Conservation (phyloP, 108 stramenopile species). For the Nitzschia palea region DNA sequence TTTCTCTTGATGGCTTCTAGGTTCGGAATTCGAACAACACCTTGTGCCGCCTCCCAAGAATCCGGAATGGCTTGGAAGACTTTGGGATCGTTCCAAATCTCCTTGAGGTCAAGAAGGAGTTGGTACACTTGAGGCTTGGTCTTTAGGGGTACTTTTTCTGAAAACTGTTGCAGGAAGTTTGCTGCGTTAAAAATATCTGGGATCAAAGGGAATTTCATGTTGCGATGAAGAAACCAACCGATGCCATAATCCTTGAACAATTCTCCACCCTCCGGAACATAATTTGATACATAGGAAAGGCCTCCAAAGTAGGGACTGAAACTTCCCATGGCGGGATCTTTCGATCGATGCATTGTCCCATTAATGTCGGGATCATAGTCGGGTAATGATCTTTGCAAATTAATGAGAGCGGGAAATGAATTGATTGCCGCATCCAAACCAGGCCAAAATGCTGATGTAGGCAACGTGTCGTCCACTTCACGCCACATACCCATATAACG, state of each 20-base stretch:
- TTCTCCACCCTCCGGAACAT: constrained; percentile 66
- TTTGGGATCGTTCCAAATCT: constrained; percentile 10
- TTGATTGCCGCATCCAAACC: constrained; percentile 52
- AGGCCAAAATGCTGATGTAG: constrained; percentile 31
- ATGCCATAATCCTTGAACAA: constrained; percentile 66
- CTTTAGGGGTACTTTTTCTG: not conserved
- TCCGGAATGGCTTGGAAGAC: constrained; percentile 14
- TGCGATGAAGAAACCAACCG: constrained; percentile 54
- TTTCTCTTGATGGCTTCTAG: not conserved
- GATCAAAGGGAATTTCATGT: constrained; percentile 7
- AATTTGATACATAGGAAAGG: constrained; percentile 8
- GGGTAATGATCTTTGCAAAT: constrained; percentile 27
- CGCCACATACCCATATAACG: constrained; percentile 25
- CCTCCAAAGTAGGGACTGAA: constrained; percentile 44
- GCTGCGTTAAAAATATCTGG: not conserved
- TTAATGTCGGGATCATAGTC: constrained; percentile 9
- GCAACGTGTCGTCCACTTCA: not conserved
- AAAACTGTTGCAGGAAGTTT: not conserved
- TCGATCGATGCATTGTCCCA: constrained; percentile 38
- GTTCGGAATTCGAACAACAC: not conserved
- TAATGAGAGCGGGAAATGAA: constrained; percentile 32
- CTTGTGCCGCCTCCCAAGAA: not conserved
- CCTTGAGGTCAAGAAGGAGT: not conserved
- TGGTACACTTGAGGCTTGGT: constrained; percentile 1
- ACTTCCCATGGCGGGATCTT: constrained; percentile 36